Conservation (phyloP, 495 filamentous ascomycete species). For the Tetracladium setigerum region DNA sequence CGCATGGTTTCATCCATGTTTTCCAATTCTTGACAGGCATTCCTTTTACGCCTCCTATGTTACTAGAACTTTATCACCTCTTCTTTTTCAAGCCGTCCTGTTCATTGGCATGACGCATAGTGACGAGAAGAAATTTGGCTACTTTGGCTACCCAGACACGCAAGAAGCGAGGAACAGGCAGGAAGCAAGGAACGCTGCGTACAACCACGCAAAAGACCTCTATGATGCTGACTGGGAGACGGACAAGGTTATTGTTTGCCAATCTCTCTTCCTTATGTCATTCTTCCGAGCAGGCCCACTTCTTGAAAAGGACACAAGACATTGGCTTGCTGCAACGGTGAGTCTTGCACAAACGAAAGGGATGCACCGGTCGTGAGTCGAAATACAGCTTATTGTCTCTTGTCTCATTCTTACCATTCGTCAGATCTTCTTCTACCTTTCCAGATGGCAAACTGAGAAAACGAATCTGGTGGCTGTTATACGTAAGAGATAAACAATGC, state of each 20-base stretch:
- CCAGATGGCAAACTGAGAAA: conserved; percentile 29
- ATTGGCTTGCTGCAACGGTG: conserved; percentile 36
- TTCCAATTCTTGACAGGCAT: conserved; percentile 31
- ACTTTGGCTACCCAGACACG: conserved; percentile 27
- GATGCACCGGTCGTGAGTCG: conserved; percentile 35
- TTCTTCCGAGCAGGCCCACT: conserved; percentile 35
- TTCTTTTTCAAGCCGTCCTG: conserved; percentile 34
- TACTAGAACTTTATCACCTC: conserved; percentile 27
- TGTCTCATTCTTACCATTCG: conserved; percentile 17
- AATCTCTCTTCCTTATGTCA: conserved; percentile 37
- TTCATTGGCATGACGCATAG: conserved; percentile 38
- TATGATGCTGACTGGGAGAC: conserved; percentile 37
- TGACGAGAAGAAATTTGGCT: conserved; percentile 25
- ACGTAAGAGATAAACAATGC: conserved; percentile 49
- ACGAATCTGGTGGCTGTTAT: conserved; percentile 42
- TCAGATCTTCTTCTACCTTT: conserved; percentile 27
- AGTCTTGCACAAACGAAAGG: conserved; percentile 36
- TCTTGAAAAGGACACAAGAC: conserved; percentile 34
- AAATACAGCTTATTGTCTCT: background rate
- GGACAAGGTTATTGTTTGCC: conserved; percentile 29
- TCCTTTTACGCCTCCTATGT: conserved; percentile 23
- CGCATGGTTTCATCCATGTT: conserved; percentile 39
- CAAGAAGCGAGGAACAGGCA: conserved; percentile 35
- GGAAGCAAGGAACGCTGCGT: conserved; percentile 32
- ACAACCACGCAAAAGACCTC: conserved; percentile 34